phyloP scores from a whole-genome alignment of 495 filamentous ascomycete species.

The Daldinia caldariorum region DNA sequence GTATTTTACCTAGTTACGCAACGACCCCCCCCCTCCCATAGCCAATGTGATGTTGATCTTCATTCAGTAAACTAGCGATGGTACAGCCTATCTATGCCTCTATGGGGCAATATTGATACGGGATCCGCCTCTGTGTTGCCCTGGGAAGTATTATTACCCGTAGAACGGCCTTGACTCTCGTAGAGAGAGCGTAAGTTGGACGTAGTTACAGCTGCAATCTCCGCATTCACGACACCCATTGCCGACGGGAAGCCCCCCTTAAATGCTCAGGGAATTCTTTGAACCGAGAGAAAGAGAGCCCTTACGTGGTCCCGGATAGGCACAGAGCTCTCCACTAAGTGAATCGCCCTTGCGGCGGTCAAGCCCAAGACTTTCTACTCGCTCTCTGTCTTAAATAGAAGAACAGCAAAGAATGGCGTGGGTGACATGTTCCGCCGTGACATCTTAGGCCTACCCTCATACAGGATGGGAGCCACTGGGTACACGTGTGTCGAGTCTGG shows the following conservation, averaged over 20 bases:
- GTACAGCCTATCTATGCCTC: conserved; percentile 10
- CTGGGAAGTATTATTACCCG: conserved; percentile 48
- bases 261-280: conserved; percentile 45
- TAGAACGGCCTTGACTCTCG: conserved; percentile 48
- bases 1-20: conserved; percentile 15
- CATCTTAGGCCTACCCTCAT: conserved; percentile 34
- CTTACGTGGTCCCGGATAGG: conserved; percentile 50
- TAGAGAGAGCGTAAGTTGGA: conserved; percentile 46
- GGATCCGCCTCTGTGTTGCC: conserved; percentile 47
- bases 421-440: conserved; percentile 39
- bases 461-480: conserved; percentile 42
- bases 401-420: conserved; percentile 40
- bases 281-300: conserved; percentile 29
- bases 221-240: conserved; percentile 48
- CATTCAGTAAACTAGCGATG: conserved; percentile 10
- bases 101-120: conserved; percentile 26
- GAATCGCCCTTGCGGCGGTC: conserved; percentile 49
- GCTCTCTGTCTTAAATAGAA: conserved; percentile 40
- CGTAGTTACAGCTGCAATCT: conserved; percentile 53
- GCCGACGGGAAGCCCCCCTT: conserved; percentile 35
- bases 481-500: conserved; percentile 64
- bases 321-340: conserved; percentile 47
- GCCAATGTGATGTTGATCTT: conserved; percentile 13
- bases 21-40: neutral
- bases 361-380: conserved; percentile 47